phyloP scores from a whole-genome alignment of 225 moss, liverwort and hornwort genomes.

The Pleurozium schreberi region DNA sequence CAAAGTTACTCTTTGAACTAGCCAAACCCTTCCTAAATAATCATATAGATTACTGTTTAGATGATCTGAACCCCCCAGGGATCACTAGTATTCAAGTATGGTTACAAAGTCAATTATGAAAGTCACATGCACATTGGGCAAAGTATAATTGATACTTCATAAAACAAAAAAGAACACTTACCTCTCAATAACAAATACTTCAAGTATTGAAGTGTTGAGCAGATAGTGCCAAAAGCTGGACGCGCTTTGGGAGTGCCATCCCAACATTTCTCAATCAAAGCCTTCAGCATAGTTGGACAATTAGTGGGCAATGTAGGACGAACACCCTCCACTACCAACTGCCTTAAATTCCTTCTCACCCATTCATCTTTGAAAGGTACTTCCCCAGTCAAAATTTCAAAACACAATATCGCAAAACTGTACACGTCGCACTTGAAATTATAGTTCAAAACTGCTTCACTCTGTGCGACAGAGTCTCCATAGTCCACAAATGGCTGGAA shows the following conservation, averaged over 20 bases:
- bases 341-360: rapidly evolving
- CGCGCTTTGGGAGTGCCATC: not conserved
- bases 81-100: not conserved
- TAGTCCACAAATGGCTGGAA: too few relatives aligned
- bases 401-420: not conserved
- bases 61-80: not conserved
- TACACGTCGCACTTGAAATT: not conserved
- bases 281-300: not conserved
- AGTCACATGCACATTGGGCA: not conserved
- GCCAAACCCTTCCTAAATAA: not conserved
- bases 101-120: not conserved
- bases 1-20: not conserved
- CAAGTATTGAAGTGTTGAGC: not conserved
- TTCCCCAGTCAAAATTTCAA: not conserved
- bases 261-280: not conserved
- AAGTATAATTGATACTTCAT: not conserved
- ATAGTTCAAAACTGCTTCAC: rapidly evolving
- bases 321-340: not conserved
- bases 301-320: not conserved
- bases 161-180: not conserved
- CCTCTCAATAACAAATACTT: not conserved
- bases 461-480: too few relatives aligned
- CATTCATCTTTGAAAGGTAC: not conserved
- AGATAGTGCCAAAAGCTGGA: not conserved
- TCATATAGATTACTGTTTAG: not conserved